A percentile compares a stretch with the other conserved stretches of the same genome.
Conservation (phyloP, 805 yeast genomes). For the Saccharomycopsis fermentans region DNA sequence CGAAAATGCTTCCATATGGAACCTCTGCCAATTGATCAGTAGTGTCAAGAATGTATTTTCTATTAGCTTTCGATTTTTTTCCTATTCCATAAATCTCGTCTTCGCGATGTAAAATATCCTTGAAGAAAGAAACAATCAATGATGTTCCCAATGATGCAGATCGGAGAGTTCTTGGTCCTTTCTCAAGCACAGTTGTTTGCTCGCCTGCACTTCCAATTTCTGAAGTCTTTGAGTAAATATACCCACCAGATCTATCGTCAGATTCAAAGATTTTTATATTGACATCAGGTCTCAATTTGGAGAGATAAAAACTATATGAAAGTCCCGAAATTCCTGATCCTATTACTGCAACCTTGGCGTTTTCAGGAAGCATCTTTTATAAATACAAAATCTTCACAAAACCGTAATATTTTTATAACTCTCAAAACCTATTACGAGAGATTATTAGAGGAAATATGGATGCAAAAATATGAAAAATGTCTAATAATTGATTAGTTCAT, state of each 20-base stretch:
- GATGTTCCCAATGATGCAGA: constrained; percentile 75
- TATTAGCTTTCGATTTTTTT: constrained; percentile 51
- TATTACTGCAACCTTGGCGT: constrained; percentile 43
- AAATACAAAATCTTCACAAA: no score
- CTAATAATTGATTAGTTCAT: no score
- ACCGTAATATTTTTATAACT: no score
- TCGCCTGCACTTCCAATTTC: constrained; percentile 18
- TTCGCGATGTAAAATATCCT: constrained; percentile 31
- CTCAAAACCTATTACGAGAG: no score
- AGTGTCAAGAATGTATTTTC: constrained; percentile 50
- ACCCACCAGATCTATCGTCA: constrained; percentile 59
- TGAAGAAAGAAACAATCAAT: constrained; percentile 50
- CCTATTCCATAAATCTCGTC: constrained; percentile 51
- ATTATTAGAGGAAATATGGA: no score
- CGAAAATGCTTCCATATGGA: constrained; percentile 29
- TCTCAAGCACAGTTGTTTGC: constrained; percentile 42
- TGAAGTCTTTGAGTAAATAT: constrained; percentile 47
- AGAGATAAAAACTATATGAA: constrained; percentile 57
- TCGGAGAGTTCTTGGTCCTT: constrained; percentile 85
- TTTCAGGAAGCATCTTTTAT: not conserved
- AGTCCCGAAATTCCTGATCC: constrained; percentile 91
- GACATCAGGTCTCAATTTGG: constrained; percentile 68
- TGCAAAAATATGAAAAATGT: no score
- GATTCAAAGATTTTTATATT: constrained; percentile 54
- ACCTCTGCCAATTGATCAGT: constrained; percentile 41